These are phyloP conservation scores for Sistotremastrum niveocremeum DNA, from an alignment of 768 basidiomycete species.

Conservation along the genomic window DNA sequence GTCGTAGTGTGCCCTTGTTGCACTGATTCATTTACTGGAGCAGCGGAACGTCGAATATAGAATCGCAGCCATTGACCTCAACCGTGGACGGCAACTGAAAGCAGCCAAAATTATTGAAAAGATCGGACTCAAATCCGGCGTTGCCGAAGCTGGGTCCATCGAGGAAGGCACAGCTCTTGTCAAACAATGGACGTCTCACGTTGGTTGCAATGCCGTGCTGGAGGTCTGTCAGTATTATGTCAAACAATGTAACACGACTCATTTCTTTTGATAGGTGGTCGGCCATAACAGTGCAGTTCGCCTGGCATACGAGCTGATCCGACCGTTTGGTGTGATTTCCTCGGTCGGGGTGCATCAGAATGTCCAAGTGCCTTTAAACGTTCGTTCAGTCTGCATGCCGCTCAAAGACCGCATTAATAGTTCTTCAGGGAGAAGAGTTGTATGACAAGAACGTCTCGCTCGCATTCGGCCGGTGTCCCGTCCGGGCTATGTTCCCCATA, in stretches of 20 bases:
- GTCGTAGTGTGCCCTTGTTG: constrained; percentile 42
- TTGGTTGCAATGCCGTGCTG: constrained; percentile 52
- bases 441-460: constrained; percentile 72
- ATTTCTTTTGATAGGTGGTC: constrained; percentile 36
- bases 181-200: constrained; percentile 35
- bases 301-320: constrained; percentile 56
- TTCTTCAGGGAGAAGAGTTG: constrained; percentile 32
- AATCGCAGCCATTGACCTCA: constrained; percentile 53
- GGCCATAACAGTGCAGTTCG: constrained; percentile 51
- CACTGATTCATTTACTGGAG: constrained; percentile 47
- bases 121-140: constrained; percentile 31
- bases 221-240: constrained; percentile 31
- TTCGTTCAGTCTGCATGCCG: neutral
- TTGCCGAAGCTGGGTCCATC: constrained; percentile 37
- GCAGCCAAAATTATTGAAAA: constrained; percentile 40
- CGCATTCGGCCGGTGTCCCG: constrained; percentile 74
- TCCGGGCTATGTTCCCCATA: constrained; percentile 60
- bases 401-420: constrained; percentile 4
- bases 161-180: constrained; percentile 38
- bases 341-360: constrained; percentile 64
- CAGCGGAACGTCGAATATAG: constrained; percentile 32
- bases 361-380: constrained; percentile 37
- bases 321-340: constrained; percentile 60
- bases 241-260: neutral
- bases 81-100: constrained; percentile 39